phyloP scores from a whole-genome alignment of 768 basidiomycete species.

The Termitomyces sp. region DNA sequence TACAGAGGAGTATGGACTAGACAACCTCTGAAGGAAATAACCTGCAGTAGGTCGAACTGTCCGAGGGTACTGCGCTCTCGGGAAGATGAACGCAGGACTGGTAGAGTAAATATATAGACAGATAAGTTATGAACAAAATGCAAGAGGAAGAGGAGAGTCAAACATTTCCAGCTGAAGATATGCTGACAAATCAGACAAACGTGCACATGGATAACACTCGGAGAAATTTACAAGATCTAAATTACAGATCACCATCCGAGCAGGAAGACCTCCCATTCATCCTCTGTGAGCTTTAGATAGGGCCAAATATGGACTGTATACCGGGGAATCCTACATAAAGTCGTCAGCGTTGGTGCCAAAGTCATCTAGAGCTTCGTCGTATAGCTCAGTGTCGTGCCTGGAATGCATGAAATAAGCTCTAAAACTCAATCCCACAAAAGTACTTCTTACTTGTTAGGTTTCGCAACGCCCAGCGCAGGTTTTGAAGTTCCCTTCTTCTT shows the following conservation, averaged over 20 bases:
- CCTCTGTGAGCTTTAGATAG: neutral
- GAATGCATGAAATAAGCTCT: constrained; percentile 2
- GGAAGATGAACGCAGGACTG: constrained; percentile 16
- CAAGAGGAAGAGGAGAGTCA: constrained; percentile 1
- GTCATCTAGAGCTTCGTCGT: constrained; percentile 91
- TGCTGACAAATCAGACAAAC: constrained; percentile 11
- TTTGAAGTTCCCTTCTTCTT: constrained; percentile 78
- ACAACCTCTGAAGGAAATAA: constrained; percentile 31
- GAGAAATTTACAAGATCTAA: neutral
- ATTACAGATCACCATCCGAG: neutral
- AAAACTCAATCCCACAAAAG: neutral
- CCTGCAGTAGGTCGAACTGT: constrained; percentile 23
- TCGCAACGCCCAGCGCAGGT: constrained; percentile 71
- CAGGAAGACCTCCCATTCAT: constrained; percentile 5
- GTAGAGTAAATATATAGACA: neutral
- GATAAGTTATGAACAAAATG: constrained; percentile 7
- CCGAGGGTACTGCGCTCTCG: constrained; percentile 19
- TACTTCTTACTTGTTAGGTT: constrained; percentile 53
- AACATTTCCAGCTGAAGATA: neutral
- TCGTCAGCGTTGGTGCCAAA: constrained; percentile 71
- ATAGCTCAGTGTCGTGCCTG: constrained; percentile 74
- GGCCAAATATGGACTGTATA: neutral
- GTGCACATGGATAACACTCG: too few species aligned
- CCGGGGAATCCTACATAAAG: constrained; percentile 69
- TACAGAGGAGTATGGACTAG: constrained; percentile 39